Percentiles rank a stretch among this genome's conserved stretches.
Conservation (phyloP, 495 filamentous ascomycete genomes). For the Penicillium desertorum region DNA sequence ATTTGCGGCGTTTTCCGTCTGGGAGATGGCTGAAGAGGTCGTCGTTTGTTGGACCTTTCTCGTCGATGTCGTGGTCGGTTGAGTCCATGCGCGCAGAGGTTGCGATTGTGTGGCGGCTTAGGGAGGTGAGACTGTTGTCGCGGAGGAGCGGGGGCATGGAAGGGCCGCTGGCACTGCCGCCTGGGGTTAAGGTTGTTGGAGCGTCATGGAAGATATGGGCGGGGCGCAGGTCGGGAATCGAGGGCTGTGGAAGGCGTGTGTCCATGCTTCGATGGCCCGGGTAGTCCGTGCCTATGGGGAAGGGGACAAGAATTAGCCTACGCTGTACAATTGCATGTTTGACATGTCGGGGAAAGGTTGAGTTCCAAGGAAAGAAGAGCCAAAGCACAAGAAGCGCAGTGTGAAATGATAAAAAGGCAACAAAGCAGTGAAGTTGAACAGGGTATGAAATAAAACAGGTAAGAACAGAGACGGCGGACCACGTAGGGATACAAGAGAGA, state of each 20-base stretch:
- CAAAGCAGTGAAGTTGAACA: slow-evolving; percentile 27
- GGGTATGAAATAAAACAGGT: slow-evolving; percentile 32
- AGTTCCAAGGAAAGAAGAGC: slow-evolving; percentile 20
- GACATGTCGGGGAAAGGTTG: slow-evolving; percentile 19
- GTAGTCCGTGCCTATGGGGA: slow-evolving; percentile 43
- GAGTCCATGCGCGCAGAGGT: slow-evolving; percentile 40
- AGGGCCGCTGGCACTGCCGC: slow-evolving; percentile 47
- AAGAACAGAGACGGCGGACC: slow-evolving; percentile 15
- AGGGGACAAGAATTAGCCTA: slow-evolving; percentile 44
- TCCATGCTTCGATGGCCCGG: slow-evolving; percentile 34
- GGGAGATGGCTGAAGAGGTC: slow-evolving; percentile 84
- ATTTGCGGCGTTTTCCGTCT: slow-evolving; percentile 86
- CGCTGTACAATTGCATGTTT: slow-evolving; percentile 30
- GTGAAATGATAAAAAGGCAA: slow-evolving; percentile 24
- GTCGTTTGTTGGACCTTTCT: slow-evolving; percentile 50
- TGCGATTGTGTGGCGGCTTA: slow-evolving; percentile 46
- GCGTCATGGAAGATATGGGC: slow-evolving; percentile 78
- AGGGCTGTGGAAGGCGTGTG: slow-evolving; percentile 23
- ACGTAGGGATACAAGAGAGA: slow-evolving; percentile 26
- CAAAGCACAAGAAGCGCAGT: slow-evolving; percentile 22
- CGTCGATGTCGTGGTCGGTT: slow-evolving; percentile 39
- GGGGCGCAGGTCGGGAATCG: slow-evolving; percentile 60
- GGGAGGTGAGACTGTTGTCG: slow-evolving; percentile 61
- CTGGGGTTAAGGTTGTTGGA: slow-evolving; percentile 56
- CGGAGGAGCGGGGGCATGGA: slow-evolving; percentile 69